Evolutionary conservation across 148 eudicot species (phyloP).

Genomic region (Dianthus caryophyllus): DNA sequence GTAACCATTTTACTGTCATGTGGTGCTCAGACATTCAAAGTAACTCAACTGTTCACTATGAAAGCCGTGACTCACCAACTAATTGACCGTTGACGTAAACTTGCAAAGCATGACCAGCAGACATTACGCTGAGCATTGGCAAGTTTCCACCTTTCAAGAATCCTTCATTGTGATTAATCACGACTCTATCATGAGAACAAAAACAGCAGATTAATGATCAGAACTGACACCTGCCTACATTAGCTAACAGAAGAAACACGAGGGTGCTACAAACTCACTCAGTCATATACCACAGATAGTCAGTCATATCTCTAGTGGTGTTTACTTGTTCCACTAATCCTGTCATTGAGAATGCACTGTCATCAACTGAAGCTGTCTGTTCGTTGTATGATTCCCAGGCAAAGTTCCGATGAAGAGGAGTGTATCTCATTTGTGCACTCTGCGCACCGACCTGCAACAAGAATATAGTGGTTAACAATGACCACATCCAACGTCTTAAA

Average conservation of each 20-base stretch:
- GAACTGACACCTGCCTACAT: not conserved
- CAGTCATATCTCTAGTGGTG: conserved; percentile 65
- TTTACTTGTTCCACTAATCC: conserved; percentile 80
- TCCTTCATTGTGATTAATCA: conserved; percentile 48
- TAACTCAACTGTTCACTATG: not conserved
- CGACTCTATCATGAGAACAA: conserved; percentile 44
- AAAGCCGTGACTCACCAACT: conserved; percentile 44
- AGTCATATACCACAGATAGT: conserved; percentile 90
- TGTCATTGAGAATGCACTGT: conserved; percentile 42
- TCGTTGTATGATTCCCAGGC: conserved; percentile 58
- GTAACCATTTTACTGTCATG: not conserved
- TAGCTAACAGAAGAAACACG: not conserved
- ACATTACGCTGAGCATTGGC: conserved; percentile 71
- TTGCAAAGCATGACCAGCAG: conserved; percentile 97
- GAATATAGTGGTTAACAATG: not conserved
- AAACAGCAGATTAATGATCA: conserved; percentile 4
- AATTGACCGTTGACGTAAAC: conserved; percentile 81
- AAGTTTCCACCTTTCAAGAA: conserved; percentile 58
- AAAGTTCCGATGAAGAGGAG: conserved; percentile 40
- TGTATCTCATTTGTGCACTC: conserved; percentile 42
- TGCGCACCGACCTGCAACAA: conserved; percentile 43
- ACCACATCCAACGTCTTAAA: not conserved
- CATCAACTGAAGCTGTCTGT: conserved; percentile 50
- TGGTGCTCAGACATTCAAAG: not conserved
- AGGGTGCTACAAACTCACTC: conserved; percentile 48